Evolutionary conservation across 331 rosid species (phyloP).

Genomic region (Acacia concinna): DNA sequence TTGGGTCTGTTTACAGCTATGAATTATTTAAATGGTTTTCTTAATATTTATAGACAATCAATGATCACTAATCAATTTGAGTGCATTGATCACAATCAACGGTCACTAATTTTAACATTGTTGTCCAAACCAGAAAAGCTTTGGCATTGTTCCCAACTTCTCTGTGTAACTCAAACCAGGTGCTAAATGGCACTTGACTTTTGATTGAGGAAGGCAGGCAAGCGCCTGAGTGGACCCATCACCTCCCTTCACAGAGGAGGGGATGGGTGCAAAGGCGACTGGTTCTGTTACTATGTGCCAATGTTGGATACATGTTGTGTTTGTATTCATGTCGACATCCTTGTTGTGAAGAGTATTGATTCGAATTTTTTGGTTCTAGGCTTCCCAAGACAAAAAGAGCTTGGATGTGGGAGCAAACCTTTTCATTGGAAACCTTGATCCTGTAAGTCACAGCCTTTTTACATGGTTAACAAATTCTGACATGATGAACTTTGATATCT

Average conservation of each 20-base stretch:
- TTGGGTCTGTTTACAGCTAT: neutral
- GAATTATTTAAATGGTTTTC: neutral
- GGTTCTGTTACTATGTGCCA: neutral
- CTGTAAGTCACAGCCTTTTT: constrained; percentile 53
- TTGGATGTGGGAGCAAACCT: constrained; percentile 98
- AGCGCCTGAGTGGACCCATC: neutral
- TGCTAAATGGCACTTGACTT: no score
- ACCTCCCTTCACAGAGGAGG: neutral
- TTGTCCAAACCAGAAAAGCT: no score
- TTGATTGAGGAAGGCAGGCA: neutral
- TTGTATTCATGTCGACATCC: neutral
- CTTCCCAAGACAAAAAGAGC: constrained; percentile 98
- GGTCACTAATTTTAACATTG: no score
- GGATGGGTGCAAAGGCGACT: neutral
- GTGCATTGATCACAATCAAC: no score
- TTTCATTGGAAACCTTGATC: constrained; percentile 94
- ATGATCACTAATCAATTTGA: no score
- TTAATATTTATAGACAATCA: neutral
- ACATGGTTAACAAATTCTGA: neutral
- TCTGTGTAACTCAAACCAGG: no score
- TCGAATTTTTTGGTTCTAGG: constrained; percentile 50
- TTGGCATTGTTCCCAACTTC: no score
- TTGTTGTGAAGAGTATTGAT: constrained; percentile 21
- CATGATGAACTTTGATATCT: constrained; percentile 9
- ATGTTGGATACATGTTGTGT: neutral